A percentile compares a stretch with the other conserved stretches of the same genome.
These are phyloP conservation scores for Cucumis cinereus DNA, from an alignment of 306 rosid genomes.

Conservation along the genomic window DNA sequence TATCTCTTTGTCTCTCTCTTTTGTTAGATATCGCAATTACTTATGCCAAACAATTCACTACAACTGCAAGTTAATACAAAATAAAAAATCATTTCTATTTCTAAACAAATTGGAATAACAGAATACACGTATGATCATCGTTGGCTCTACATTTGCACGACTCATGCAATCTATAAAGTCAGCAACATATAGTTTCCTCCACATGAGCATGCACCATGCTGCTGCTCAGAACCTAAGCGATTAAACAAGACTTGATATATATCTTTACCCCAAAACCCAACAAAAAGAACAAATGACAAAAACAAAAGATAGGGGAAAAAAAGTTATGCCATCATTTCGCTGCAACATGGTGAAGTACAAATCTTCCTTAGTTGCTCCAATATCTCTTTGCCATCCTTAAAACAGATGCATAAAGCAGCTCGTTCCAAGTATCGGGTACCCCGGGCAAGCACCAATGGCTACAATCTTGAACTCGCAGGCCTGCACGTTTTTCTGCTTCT, in stretches of 20 bases:
- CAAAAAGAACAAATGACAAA: neutral
- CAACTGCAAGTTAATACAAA: neutral
- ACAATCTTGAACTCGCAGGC: slow-evolving; percentile 39
- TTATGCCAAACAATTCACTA: neutral
- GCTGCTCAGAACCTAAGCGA: neutral
- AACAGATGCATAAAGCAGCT: slow-evolving; percentile 34
- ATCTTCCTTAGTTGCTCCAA: slow-evolving; percentile 9
- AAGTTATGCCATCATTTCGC: neutral
- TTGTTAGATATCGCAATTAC: neutral
- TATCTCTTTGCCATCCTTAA: slow-evolving; percentile 18
- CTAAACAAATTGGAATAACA: neutral
- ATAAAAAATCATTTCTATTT: neutral
- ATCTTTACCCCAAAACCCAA: neutral
- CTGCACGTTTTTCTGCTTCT: slow-evolving; percentile 18
- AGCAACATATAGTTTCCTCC: neutral
- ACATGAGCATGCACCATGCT: neutral
- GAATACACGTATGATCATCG: neutral
- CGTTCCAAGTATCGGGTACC: slow-evolving; percentile 61
- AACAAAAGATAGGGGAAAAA: neutral
- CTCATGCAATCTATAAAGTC: neutral
- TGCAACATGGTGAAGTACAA: neutral
- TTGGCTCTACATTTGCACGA: neutral
- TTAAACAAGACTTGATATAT: neutral
- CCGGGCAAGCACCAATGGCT: slow-evolving; percentile 69
- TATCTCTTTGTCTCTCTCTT: neutral